Evolutionary conservation across 305 asterid species (phyloP).

Genomic region (Fraxinus sp.): DNA sequence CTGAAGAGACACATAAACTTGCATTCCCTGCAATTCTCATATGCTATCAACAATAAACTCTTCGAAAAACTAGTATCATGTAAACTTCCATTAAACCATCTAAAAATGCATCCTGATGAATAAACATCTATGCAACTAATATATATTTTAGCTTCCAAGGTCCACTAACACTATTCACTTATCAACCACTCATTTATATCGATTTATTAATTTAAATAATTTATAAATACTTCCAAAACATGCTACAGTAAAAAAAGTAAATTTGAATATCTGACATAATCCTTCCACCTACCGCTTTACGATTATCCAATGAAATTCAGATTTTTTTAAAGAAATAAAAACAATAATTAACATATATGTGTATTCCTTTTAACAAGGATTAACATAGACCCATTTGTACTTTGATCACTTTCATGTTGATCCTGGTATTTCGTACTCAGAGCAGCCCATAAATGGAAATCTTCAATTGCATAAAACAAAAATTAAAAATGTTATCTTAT

Average conservation of each 20-base stretch:
- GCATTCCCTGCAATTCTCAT: conserved; percentile 35
- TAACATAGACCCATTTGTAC: background rate
- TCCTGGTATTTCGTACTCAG: background rate
- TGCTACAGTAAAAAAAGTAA: background rate
- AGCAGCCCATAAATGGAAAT: background rate
- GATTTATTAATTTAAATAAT: no score
- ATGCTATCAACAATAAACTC: background rate
- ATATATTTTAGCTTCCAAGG: background rate
- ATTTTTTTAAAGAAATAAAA: background rate
- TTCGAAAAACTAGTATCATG: background rate
- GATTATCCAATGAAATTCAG: background rate
- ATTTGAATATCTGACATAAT: background rate
- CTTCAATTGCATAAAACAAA: background rate
- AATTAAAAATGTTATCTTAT: background rate
- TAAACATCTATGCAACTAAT: background rate
- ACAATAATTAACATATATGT: background rate
- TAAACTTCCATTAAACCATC: background rate
- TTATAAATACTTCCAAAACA: background rate
- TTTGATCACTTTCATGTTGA: background rate
- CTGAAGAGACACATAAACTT: conserved; percentile 55
- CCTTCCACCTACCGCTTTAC: background rate
- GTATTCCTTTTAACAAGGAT: background rate
- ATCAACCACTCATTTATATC: background rate
- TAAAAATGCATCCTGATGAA: background rate
- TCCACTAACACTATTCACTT: background rate